Evolutionary conservation across 768 basidiomycete species (phyloP), one percentile per base, ranked within the genome.

Genomic region (Rhodotorula taiwanensis): DNA sequence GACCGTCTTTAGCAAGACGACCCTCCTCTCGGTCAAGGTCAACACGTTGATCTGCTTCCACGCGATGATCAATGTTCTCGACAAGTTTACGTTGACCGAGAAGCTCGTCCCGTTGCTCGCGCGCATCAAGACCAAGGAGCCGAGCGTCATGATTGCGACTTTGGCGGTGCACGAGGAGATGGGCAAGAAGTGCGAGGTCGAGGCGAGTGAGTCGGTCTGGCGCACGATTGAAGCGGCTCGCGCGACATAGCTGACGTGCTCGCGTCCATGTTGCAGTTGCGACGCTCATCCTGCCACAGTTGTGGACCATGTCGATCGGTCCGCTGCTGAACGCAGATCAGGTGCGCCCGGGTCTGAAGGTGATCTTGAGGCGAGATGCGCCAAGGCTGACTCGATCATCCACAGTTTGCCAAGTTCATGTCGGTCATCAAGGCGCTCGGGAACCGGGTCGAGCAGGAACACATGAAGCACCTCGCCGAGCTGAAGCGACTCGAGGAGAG

Each of bases 271-370:
- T n/a, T n/a, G 89, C 92, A 15, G 88, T 91, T 16, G 89, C 89
- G 4, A 88, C 86, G 0, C 79, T 90, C 47, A 88, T 94, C 34
- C 78, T 94, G 18, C 90, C 90, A 14, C 90, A 94, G 74, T 77
- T 93, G 31, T 99, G 95, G 95, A 80, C 86, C 5, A 97, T 99
- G 92, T 92, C 88, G 5, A 94, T 98, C 79, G 93, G 66, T 2
- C 72, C 69, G 2, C 65, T 80, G 3, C 73, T 80, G 42, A 77
- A 76, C 63, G 76, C 76, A 20, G 76, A 77, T 39, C 36, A 39
- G 36, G 36, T 39, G 36, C 10, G 36, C 36, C 16, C 10, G 36
- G 36, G 36, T 39, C 16, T 39, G 36, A 9, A 9, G 9, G 10
- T 39, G 36, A 9, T 16, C 10, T 16, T 39, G 36, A 39, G 36